Percentiles rank a stretch among this genome's conserved stretches.
Evolutionary conservation across 2,329 filamentous ascomycete species (phyloP).

Genomic region (Fusarium albosuccineum): DNA sequence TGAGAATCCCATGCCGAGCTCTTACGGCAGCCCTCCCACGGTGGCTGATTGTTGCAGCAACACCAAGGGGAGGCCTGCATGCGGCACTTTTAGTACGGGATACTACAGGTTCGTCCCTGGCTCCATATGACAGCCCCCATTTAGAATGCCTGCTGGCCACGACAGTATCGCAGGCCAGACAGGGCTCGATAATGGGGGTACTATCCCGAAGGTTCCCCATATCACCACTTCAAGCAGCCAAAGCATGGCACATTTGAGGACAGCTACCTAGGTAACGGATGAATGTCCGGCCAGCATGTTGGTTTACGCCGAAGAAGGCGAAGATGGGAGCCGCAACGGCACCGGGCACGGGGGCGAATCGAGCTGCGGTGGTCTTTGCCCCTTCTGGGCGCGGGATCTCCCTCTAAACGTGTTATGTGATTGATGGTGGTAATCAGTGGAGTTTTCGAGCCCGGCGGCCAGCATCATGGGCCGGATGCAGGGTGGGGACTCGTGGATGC

Average conservation of each 20-base stretch:
- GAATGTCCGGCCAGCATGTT: slow-evolving; percentile 1
- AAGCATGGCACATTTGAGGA: neutral
- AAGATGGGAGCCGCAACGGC: slow-evolving; percentile 30
- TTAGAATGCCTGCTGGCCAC: slow-evolving; percentile 1
- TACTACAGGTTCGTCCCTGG: slow-evolving; percentile 27
- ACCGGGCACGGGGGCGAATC: slow-evolving; percentile 23
- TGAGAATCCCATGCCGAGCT: slow-evolving; percentile 12
- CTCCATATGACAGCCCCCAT: slow-evolving; percentile 4
- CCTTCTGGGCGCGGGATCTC: slow-evolving; percentile 15
- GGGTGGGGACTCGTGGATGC: slow-evolving; percentile 1
- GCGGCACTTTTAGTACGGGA: slow-evolving; percentile 26
- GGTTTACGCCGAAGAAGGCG: neutral
- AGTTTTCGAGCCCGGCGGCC: slow-evolving; percentile 5
- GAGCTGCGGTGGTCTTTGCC: slow-evolving; percentile 23
- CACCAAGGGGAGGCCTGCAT: slow-evolving; percentile 19
- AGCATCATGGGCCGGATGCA: slow-evolving; percentile 3
- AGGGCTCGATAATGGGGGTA: neutral
- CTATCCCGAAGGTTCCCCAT: neutral
- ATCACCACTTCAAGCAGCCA: neutral
- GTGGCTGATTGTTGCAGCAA: slow-evolving; percentile 26
- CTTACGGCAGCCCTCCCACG: slow-evolving; percentile 19
- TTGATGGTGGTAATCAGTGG: slow-evolving; percentile 39
- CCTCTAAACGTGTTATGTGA: slow-evolving; percentile 41
- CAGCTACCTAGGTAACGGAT: slow-evolving; percentile 2
- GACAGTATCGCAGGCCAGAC: slow-evolving; percentile 4